Conservation (phyloP, 306 rosid genomes). For the Cicer yamashitae region DNA sequence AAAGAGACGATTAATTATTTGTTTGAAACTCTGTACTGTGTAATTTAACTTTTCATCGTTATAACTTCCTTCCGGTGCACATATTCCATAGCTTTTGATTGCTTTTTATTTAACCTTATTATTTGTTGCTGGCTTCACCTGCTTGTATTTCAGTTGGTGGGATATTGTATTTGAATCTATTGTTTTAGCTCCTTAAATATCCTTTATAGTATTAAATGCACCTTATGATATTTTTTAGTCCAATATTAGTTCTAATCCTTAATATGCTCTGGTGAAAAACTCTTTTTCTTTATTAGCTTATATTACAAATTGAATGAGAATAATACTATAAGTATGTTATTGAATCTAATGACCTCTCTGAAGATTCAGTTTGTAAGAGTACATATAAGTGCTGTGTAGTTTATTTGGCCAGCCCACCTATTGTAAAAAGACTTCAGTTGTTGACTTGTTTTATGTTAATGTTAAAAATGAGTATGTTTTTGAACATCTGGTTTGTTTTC, state of each 20-base stretch:
- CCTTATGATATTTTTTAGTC: not conserved
- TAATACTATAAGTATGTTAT: not conserved
- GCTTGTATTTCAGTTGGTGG: constrained; percentile 28
- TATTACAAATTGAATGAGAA: constrained; percentile 11
- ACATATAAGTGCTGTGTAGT: not conserved
- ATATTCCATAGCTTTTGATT: constrained; percentile 2
- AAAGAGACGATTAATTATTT: not conserved
- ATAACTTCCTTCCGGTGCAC: constrained; percentile 5
- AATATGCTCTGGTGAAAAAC: not conserved
- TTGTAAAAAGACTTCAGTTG: not conserved
- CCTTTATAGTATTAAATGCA: not conserved
- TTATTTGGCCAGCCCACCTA: not conserved
- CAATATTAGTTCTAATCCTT: constrained; percentile 4
- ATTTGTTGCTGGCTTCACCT: constrained; percentile 6
- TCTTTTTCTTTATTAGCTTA: constrained; percentile 5
- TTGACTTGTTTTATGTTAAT: not conserved
- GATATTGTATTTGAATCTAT: constrained; percentile 19
- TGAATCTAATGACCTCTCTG: not conserved
- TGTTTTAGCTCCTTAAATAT: constrained; percentile 15
- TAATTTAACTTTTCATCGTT: constrained; percentile 1
- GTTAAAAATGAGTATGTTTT: not conserved
- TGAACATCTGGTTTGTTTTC: not conserved
- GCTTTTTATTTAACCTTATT: constrained; percentile 12
- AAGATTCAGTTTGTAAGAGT: constrained; percentile 2
- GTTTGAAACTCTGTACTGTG: not conserved